Conservation (phyloP, 1,284 basidiomycete species). For the Microbotryomycetes sp. region DNA sequence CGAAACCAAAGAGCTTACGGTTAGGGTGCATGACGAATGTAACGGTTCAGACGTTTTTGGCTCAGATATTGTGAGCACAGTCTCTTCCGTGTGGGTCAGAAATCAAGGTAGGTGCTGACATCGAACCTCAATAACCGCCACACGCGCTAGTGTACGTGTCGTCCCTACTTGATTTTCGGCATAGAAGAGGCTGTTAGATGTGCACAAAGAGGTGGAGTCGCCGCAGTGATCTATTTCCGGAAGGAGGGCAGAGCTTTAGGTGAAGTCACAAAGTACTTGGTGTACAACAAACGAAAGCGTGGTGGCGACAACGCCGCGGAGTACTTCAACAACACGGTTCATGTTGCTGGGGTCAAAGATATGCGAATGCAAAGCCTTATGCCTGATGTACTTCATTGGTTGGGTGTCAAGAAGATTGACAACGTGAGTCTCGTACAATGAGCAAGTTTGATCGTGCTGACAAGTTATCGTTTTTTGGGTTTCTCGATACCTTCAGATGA, state of each 20-base stretch:
- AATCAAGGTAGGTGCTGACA: not conserved
- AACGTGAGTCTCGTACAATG: conserved; percentile 56
- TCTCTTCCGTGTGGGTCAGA: not conserved
- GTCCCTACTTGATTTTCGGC: conserved; percentile 76
- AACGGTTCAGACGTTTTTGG: conserved; percentile 52
- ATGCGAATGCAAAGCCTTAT: conserved; percentile 93
- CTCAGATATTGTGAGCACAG: conserved; percentile 53
- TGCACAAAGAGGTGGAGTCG: conserved; percentile 83
- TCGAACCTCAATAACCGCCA: not conserved
- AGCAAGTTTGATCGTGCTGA: not conserved
- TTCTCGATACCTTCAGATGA: conserved; percentile 60
- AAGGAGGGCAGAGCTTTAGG: conserved; percentile 81
- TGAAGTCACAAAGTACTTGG: conserved; percentile 64
- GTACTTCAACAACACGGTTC: conserved; percentile 90
- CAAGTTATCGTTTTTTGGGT: not conserved
- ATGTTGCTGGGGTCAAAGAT: conserved; percentile 77
- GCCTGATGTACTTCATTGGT: conserved; percentile 91
- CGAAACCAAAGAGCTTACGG: conserved; percentile 74
- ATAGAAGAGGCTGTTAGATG: conserved; percentile 86
- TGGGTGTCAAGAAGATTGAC: conserved; percentile 79
- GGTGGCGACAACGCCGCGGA: conserved; percentile 84
- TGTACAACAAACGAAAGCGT: conserved; percentile 92
- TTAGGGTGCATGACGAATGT: conserved; percentile 93
- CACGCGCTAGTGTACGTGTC: conserved; percentile 76
- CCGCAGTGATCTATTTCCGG: conserved; percentile 87